Base-by-base conservation (phyloP, 148 eudicot species). In the Dianthus caryophyllus region DNA sequence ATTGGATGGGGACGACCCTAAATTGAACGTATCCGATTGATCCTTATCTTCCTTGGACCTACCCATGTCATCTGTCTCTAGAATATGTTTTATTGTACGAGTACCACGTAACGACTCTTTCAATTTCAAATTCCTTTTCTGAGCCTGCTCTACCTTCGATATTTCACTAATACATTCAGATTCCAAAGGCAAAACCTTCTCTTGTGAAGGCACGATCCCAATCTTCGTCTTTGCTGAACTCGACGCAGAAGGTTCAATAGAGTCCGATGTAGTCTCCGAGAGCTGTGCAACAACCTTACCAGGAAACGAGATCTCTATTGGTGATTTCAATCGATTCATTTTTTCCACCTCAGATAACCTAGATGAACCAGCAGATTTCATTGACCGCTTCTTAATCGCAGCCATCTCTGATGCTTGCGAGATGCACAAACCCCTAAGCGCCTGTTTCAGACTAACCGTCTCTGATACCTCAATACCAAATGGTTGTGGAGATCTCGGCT, bases 351-450 rank as follows among this genome's bases (percentile, higher is more conserved):
- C 84, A 7, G 85, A 81, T 49, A 55, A 17, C 64, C 82, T 54
- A 46, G 88, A 72, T 11, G 77, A 77, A 70, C 73, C 64, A 22
- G 77, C 61, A 36, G 79, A 62, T 70, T 78, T 88, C 29, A 80
- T 76, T 10, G 78, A 74, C 53, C 85, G 80, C 75, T 73, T 80
- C 74, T 83, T 91, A 73, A 81, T 70, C 36, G 90, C 96, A 78
- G 97, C 97, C 90, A 84, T 84, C 64, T 91, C 96, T 2, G 97
- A 87, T 51, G 97, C 97, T 63, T 88, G 97, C 39, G 90, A 84
- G 44, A 91, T 84, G 81, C 90, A 83, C 65, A 91, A 78, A 52
- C 92, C 90, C 75, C 96, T 79, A 20, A 91, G 61, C 18, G 97
- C 97, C 76, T 91, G 96, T 77, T 91, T 88, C 69, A 91, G 66